Evolutionary conservation across 768 basidiomycete species (phyloP).

Genomic region (Lactifluus subvellereus): DNA sequence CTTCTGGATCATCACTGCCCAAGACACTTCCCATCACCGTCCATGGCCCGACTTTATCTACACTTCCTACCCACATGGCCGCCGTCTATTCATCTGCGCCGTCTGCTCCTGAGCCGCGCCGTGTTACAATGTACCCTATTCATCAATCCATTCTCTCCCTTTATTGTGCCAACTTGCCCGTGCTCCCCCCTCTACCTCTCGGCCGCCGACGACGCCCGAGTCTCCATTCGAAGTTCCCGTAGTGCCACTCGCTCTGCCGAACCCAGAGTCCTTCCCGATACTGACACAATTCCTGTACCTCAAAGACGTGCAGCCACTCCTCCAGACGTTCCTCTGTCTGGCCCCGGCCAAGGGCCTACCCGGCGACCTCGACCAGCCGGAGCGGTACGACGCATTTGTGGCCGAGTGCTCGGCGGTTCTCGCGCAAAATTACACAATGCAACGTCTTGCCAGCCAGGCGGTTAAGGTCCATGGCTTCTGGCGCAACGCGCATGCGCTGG

Average conservation of each 20-base stretch:
- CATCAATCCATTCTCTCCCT: conserved; percentile 67
- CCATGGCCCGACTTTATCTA: background rate
- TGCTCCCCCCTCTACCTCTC: conserved; percentile 39
- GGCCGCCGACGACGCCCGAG: conserved; percentile 28
- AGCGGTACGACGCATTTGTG: conserved; percentile 10
- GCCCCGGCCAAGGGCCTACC: conserved; percentile 23
- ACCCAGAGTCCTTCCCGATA: conserved; percentile 52
- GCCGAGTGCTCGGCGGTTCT: conserved; percentile 24
- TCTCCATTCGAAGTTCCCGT: conserved; percentile 46
- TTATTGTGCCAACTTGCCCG: conserved; percentile 59
- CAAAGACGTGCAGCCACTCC: conserved; percentile 45
- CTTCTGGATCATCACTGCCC: conserved; percentile 14
- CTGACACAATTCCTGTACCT: conserved; percentile 66
- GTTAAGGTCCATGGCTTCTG: conserved; percentile 42
- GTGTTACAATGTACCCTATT: conserved; percentile 46
- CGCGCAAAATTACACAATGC: conserved; percentile 28
- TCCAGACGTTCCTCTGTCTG: conserved; percentile 40
- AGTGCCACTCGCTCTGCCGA: conserved; percentile 56
- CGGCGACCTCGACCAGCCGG: conserved; percentile 13
- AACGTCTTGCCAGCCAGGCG: conserved; percentile 34
- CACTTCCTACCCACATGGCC: conserved; percentile 22
- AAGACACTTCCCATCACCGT: conserved; percentile 14
- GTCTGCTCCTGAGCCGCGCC: conserved; percentile 6
- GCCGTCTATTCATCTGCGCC: conserved; percentile 23
- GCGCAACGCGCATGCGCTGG: conserved; percentile 46